Percentiles rank a stretch among this genome's conserved stretches.
phyloP scores from a whole-genome alignment of 2,329 filamentous ascomycete genomes.

The Sclerotiophoma versabilis region DNA sequence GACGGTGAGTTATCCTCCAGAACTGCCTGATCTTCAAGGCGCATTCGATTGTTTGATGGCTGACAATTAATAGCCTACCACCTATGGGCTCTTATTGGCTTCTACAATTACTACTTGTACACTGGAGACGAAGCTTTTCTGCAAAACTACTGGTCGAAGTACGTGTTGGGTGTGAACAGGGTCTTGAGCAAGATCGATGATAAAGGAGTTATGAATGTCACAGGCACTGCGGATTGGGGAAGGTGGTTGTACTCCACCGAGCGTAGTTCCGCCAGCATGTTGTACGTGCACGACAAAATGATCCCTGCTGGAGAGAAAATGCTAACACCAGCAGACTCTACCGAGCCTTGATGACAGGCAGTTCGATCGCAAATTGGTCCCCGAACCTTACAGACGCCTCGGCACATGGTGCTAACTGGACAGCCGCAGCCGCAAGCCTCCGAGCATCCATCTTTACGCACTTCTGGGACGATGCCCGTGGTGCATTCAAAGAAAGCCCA shows the following conservation, averaged over 20 bases:
- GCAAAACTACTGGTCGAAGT: constrained; percentile 56
- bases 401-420: neutral
- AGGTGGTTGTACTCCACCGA: constrained; percentile 44
- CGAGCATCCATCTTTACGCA: constrained; percentile 35
- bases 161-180: constrained; percentile 57
- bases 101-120: constrained; percentile 65
- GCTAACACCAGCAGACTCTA: constrained; percentile 1
- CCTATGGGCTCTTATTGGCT: constrained; percentile 64
- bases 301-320: neutral
- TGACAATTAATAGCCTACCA: constrained; percentile 32
- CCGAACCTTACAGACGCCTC: neutral
- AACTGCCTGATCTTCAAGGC: no score
- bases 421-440: neutral
- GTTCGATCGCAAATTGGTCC: neutral
- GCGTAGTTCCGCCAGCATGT: constrained; percentile 12
- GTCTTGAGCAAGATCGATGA: constrained; percentile 49
- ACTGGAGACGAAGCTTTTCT: constrained; percentile 61
- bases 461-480: constrained; percentile 34
- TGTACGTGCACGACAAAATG: constrained; percentile 5
- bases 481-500: constrained; percentile 50
- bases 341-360: neutral
- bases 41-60: neutral
- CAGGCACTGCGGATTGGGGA: constrained; percentile 60
- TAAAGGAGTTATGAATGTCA: constrained; percentile 59
- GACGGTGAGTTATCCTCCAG: constrained; percentile 22